phyloP scores from a whole-genome alignment of 2,329 filamentous ascomycete genomes.

The Penicillium frequentans region DNA sequence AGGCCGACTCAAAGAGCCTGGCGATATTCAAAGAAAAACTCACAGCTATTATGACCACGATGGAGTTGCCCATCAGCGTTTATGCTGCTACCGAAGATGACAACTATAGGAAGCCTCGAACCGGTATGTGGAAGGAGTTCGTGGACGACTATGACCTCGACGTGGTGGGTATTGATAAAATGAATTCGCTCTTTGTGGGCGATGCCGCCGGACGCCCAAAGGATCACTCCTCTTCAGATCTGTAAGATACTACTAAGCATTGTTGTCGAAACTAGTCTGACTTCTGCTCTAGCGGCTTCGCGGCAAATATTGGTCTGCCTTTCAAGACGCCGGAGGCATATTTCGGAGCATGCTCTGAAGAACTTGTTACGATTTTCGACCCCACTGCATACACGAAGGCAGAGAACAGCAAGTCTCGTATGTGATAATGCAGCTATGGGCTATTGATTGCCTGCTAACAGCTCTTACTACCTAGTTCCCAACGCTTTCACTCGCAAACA shows the following conservation, averaged over 20 bases:
- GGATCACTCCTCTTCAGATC: slow-evolving; percentile 62
- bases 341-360: slow-evolving; percentile 69
- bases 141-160: slow-evolving; percentile 62
- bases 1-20: slow-evolving; percentile 66
- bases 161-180: slow-evolving; percentile 62
- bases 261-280: slow-evolving; percentile 17
- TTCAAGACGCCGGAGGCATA: slow-evolving; percentile 92
- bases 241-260: slow-evolving; percentile 38
- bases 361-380: slow-evolving; percentile 62
- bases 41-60: slow-evolving; percentile 63
- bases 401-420: slow-evolving; percentile 35
- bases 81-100: slow-evolving; percentile 88
- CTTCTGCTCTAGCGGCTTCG: slow-evolving; percentile 65
- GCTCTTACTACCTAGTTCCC: slow-evolving; percentile 12
- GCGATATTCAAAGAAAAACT: slow-evolving; percentile 82
- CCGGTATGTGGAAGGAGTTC: slow-evolving; percentile 81
- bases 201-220: slow-evolving; percentile 67
- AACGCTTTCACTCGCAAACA: slow-evolving; percentile 58
- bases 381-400: slow-evolving; percentile 56
- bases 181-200: slow-evolving; percentile 79
- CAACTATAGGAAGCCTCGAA: slow-evolving; percentile 79
- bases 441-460: neutral
- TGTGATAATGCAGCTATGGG: slow-evolving; percentile 8
- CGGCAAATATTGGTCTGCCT: slow-evolving; percentile 74
- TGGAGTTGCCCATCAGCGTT: slow-evolving; percentile 71